phyloP scores from a whole-genome alignment of 108 stramenopile species.

The Skeletonema menzelii region DNA sequence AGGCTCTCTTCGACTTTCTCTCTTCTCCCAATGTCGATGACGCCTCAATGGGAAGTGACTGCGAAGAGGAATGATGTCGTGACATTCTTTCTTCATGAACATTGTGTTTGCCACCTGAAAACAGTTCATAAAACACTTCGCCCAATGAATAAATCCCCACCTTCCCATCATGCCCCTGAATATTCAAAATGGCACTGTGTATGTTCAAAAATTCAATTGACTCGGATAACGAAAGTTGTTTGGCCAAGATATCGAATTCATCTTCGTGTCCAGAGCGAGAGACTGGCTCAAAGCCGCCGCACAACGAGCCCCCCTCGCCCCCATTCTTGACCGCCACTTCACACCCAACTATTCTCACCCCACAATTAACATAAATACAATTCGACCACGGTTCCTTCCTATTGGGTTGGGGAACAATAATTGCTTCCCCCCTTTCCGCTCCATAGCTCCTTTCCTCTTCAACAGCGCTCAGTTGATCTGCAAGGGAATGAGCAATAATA shows the following conservation, averaged over 20 bases:
- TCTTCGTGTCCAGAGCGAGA: not conserved
- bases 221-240: not conserved
- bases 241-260: not conserved
- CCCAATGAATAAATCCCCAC: not conserved
- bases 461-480: not conserved
- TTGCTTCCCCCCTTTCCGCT: not conserved
- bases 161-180: not conserved
- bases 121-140: conserved; percentile 3
- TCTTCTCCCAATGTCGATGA: not conserved
- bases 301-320: too few relatives aligned
- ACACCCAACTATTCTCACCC: not conserved
- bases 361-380: not conserved
- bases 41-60: not conserved
- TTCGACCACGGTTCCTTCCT: not conserved
- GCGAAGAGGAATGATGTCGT: too few relatives aligned
- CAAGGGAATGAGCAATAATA: not conserved
- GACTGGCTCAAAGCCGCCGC: not conserved
- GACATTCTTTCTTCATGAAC: not conserved
- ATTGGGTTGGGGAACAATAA: not conserved
- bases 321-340: too few relatives aligned
- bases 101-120: conserved; percentile 1
- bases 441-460: not conserved
- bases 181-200: not conserved
- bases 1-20: not conserved
- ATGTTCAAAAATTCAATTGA: not conserved